phyloP scores from a whole-genome alignment of 306 rosid species.

The Urtica urens region DNA sequence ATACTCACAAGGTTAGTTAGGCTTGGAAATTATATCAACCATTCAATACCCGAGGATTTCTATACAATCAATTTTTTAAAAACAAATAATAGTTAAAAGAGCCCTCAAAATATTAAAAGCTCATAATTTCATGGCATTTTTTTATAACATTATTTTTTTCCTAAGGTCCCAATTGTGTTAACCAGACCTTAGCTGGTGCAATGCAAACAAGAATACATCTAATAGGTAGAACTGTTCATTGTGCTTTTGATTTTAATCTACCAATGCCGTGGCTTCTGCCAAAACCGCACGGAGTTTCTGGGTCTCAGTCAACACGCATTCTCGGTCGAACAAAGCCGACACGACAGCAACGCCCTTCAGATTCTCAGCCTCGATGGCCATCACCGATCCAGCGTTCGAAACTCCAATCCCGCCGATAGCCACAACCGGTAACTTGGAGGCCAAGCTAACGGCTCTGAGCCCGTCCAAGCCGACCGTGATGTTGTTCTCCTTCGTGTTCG shows the following conservation, averaged over 20 bases:
- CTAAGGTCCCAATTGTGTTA: too few relatives aligned
- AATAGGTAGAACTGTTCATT: too few relatives aligned
- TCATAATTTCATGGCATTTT: too few relatives aligned
- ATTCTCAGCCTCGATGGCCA: constrained; percentile 50
- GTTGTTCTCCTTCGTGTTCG: constrained; percentile 67
- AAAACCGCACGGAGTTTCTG: constrained; percentile 42
- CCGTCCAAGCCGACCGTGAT: constrained; percentile 69
- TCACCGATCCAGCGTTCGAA: constrained; percentile 52
- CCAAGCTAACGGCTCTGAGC: constrained; percentile 43
- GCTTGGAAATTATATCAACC: too few relatives aligned
- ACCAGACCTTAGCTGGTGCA: too few relatives aligned
- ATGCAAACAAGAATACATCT: too few relatives aligned
- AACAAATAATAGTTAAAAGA: too few relatives aligned
- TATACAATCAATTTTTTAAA: too few relatives aligned
- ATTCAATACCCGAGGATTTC: too few relatives aligned
- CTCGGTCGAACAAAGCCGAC: constrained; percentile 73
- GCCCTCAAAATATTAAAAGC: too few relatives aligned
- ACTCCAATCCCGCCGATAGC: constrained; percentile 76
- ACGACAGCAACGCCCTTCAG: constrained; percentile 84
- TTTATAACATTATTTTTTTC: too few relatives aligned
- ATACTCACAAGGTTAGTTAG: too few relatives aligned
- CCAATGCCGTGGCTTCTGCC: constrained; percentile 26
- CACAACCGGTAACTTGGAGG: constrained; percentile 81
- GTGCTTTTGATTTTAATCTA: constrained; percentile 18
- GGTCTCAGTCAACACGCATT: constrained; percentile 48